These are phyloP conservation scores for Coemansia nantahalensis DNA, from an alignment of 192 early-diverging fungal genomes.

Conservation along the genomic window DNA sequence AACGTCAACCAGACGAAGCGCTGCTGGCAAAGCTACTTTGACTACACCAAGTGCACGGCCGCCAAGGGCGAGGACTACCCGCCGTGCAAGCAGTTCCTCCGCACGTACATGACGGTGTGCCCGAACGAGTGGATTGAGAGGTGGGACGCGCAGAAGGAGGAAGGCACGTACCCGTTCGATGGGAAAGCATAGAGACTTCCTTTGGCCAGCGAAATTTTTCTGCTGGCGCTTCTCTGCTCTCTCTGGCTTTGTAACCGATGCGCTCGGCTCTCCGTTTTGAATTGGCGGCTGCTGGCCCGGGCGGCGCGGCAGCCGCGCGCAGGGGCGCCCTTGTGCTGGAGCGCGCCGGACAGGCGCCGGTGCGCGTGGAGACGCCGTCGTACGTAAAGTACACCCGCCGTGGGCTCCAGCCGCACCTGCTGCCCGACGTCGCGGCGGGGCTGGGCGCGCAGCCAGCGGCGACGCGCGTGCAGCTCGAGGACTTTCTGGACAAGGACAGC, in stretches of 20 bases:
- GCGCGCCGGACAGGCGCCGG: constrained; percentile 10
- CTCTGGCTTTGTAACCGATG: not conserved
- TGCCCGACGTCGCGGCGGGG: constrained; percentile 45
- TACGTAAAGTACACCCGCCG: constrained; percentile 49
- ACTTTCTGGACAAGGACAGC: constrained; percentile 34
- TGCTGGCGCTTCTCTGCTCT: not conserved
- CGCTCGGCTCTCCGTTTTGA: constrained; percentile 32
- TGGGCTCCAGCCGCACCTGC: constrained; percentile 49
- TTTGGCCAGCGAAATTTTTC: not conserved
- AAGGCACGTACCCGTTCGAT: constrained; percentile 43
- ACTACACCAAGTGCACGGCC: constrained; percentile 87
- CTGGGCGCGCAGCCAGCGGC: constrained; percentile 24
- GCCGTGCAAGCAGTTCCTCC: constrained; percentile 89
- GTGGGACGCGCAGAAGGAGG: constrained; percentile 52
- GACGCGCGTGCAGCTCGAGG: constrained; percentile 48
- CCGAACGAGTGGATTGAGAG: constrained; percentile 73
- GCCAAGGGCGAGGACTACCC: constrained; percentile 95
- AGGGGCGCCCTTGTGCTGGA: constrained; percentile 24
- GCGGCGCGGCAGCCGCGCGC: constrained; percentile 13
- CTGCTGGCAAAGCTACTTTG: constrained; percentile 99
- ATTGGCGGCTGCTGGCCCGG: constrained; percentile 4
- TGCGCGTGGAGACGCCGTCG: constrained; percentile 30
- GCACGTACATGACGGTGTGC: constrained; percentile 83
- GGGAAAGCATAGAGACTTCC: not conserved
- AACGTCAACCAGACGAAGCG: constrained; percentile 99